These are phyloP conservation scores for Phlegmacium glaucopus DNA, from an alignment of 768 basidiomycete genomes.

Conservation along the genomic window DNA sequence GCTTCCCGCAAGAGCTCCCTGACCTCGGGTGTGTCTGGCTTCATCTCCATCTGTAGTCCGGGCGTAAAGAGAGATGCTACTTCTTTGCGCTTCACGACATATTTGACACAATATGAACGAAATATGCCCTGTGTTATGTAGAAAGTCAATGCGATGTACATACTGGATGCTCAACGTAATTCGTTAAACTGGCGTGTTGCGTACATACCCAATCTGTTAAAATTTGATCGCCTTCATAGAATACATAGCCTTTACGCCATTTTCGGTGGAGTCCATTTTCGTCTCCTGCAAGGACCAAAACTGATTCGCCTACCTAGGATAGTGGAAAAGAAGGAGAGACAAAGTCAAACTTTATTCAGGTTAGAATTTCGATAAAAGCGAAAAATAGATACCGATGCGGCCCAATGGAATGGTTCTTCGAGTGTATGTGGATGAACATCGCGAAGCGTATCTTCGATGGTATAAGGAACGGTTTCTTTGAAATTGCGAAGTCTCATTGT, in stretches of 20 bases:
- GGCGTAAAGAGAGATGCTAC: slow-evolving; percentile 4
- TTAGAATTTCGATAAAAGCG: no score
- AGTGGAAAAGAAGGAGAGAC: neutral
- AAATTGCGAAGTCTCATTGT: slow-evolving; percentile 18
- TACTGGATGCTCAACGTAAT: no score
- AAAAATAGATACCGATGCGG: slow-evolving; percentile 11
- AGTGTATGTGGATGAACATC: slow-evolving; percentile 20
- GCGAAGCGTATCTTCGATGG: slow-evolving; percentile 17
- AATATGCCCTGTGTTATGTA: neutral
- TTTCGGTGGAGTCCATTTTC: neutral
- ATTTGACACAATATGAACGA: neutral
- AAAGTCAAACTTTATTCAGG: neutral
- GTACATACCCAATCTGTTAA: neutral
- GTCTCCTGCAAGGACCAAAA: slow-evolving; percentile 9
- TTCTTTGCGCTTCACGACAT: neutral
- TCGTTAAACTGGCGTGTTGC: no score
- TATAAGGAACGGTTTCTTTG: slow-evolving; percentile 18
- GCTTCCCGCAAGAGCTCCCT: slow-evolving; percentile 16
- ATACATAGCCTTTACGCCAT: neutral
- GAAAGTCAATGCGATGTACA: neutral
- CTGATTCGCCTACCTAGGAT: slow-evolving; percentile 8
- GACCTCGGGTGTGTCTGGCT: slow-evolving; percentile 22
- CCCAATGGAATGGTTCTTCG: slow-evolving; percentile 19
- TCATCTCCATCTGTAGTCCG: slow-evolving; percentile 14
- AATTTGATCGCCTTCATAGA: neutral